Percentiles rank a stretch among this genome's conserved stretches.
Conservation (phyloP, 495 filamentous ascomycete genomes). For the Pyrenula massariospora region DNA sequence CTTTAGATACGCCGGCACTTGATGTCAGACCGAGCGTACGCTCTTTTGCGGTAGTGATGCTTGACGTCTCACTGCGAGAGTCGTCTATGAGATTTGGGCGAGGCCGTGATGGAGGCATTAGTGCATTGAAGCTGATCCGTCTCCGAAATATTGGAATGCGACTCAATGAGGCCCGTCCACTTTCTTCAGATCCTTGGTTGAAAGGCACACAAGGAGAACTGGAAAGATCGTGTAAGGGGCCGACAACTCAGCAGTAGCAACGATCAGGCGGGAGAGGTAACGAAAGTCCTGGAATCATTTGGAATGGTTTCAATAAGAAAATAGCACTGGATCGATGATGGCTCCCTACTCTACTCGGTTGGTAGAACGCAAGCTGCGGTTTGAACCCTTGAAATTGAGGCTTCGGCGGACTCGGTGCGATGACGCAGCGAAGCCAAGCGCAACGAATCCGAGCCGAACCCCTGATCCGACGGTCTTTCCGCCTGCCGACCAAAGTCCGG, state of each 20-base stretch:
- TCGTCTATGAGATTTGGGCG: neutral
- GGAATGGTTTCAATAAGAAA: neutral
- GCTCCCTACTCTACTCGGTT: neutral
- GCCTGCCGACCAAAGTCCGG: conserved; percentile 1
- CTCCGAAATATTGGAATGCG: neutral
- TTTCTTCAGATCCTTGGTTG: neutral
- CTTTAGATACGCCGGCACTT: neutral
- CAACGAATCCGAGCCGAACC: conserved; percentile 13
- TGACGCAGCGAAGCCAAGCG: neutral
- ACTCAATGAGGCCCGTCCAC: neutral
- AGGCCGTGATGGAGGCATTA: neutral
- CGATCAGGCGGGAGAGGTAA: neutral
- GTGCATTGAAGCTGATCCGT: neutral
- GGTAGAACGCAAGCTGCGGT: too few relatives aligned
- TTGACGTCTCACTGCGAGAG: neutral
- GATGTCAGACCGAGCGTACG: neutral
- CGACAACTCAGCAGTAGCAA: neutral
- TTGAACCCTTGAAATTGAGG: neutral
- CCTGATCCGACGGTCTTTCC: conserved; percentile 29
- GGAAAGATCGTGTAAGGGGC: neutral
- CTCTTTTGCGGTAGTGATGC: neutral
- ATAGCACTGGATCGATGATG: neutral
- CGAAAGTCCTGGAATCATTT: neutral
- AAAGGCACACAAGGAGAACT: neutral
- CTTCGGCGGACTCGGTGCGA: neutral